Evolutionary conservation across 345 rosid species (phyloP).

Genomic region (Gossypium turneri): DNA sequence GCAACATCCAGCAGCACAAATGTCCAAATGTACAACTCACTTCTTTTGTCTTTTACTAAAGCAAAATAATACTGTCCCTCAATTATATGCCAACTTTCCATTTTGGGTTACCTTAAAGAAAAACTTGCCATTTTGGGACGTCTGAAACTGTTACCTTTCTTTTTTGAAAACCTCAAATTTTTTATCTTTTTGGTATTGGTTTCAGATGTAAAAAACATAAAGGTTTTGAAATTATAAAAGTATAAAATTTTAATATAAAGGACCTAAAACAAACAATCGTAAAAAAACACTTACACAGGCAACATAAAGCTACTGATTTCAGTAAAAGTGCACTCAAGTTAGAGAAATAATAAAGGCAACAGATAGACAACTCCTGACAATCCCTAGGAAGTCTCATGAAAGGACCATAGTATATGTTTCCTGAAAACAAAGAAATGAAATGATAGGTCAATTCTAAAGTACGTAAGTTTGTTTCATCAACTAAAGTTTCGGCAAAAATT

Average conservation of each 20-base stretch:
- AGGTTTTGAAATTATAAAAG: not conserved
- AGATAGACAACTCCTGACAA: slow-evolving; percentile 60
- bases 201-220: not conserved
- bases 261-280: not conserved
- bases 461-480: slow-evolving; percentile 12
- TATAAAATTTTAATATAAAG: not conserved
- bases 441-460: slow-evolving; percentile 1
- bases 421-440: slow-evolving; percentile 31
- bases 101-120: not conserved
- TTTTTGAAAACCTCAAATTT: not conserved
- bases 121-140: not conserved
- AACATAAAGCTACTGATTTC: slow-evolving; percentile 61
- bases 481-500: not conserved
- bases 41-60: not conserved
- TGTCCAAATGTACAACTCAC: not conserved
- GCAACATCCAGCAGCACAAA: slow-evolving; percentile 6
- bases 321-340: slow-evolving; percentile 42
- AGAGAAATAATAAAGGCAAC: slow-evolving; percentile 65
- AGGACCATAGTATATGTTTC: slow-evolving; percentile 56
- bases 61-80: not conserved
- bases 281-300: slow-evolving; percentile 48
- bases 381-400: slow-evolving; percentile 60
- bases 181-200: not conserved
- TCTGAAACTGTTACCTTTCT: not conserved
- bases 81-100: not conserved